These are phyloP conservation scores for Thielaviopsis euricoi DNA, from an alignment of 2,329 filamentous ascomycete species.

Conservation along the genomic window DNA sequence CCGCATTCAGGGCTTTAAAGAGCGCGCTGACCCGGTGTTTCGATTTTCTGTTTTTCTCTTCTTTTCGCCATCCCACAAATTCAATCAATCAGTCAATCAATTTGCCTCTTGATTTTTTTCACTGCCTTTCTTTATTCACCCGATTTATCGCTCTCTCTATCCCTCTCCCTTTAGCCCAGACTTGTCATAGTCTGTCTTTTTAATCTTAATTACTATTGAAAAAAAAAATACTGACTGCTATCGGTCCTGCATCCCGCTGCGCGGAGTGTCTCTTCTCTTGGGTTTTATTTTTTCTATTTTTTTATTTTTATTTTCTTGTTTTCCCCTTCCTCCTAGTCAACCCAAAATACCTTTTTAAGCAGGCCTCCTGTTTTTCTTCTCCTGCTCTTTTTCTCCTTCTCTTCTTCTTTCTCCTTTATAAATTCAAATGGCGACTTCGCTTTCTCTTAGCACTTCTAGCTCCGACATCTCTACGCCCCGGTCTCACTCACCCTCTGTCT, in stretches of 20 bases:
- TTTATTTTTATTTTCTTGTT: constrained; percentile 1
- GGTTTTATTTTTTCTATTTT: neutral
- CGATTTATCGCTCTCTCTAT: neutral
- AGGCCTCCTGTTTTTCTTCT: neutral
- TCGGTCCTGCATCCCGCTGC: constrained; percentile 1
- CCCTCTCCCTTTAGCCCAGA: neutral
- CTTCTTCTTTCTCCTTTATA: neutral
- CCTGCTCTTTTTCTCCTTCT: neutral
- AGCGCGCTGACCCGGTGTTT: too few relatives aligned
- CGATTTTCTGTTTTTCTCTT: neutral
- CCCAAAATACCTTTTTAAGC: neutral
- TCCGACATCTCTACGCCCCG: constrained; percentile 38
- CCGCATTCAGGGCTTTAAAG: too few relatives aligned
- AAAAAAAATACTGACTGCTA: too few relatives aligned
- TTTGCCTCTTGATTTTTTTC: too few relatives aligned
- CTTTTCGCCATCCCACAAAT: neutral
- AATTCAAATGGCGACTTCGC: constrained; percentile 7
- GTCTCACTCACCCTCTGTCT: constrained; percentile 26
- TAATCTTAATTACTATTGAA: neutral
- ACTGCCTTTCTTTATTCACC: too few relatives aligned
- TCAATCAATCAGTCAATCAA: too few relatives aligned
- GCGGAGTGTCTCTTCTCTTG: neutral
- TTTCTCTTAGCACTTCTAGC: constrained; percentile 27
- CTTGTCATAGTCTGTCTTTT: neutral
- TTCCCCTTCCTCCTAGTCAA: neutral